A percentile compares a stretch with the other conserved stretches of the same genome.
These are phyloP conservation scores for Neurospora sp. DNA, from an alignment of 2,329 filamentous ascomycete genomes.

Conservation along the genomic window DNA sequence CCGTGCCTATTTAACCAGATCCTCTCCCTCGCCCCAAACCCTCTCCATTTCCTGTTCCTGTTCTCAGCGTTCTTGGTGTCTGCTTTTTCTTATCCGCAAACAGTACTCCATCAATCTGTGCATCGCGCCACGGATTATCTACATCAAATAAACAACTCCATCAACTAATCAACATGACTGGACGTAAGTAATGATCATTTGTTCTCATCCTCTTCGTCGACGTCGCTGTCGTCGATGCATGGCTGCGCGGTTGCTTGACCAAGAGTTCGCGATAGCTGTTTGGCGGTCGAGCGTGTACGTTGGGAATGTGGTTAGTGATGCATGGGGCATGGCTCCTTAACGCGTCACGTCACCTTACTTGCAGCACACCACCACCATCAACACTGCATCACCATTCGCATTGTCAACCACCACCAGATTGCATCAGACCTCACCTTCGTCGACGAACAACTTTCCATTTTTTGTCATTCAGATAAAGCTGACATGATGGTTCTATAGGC, in stretches of 20 bases:
- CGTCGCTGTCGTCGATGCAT: conserved; percentile 13
- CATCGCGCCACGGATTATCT: conserved; percentile 9
- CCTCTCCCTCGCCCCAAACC: conserved; percentile 5
- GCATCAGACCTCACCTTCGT: neutral
- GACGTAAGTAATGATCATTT: conserved; percentile 47
- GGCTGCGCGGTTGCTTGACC: conserved; percentile 5
- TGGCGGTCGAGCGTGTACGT: conserved; percentile 10
- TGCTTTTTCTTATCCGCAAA: conserved; percentile 8
- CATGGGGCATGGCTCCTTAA: conserved; percentile 12
- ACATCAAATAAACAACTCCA: conserved; percentile 25
- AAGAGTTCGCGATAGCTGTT: conserved; percentile 8
- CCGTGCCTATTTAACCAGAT: conserved; percentile 11
- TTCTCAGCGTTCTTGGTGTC: conserved; percentile 10
- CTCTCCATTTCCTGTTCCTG: conserved; percentile 3
- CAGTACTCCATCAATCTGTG: conserved; percentile 11
- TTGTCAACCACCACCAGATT: neutral
- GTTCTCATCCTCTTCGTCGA: conserved; percentile 13
- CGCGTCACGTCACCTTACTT: conserved; percentile 19
- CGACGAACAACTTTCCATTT: conserved; percentile 3
- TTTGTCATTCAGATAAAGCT: conserved; percentile 24
- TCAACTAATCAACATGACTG: conserved; percentile 52
- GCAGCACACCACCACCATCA: conserved; percentile 1
- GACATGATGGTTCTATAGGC: conserved; percentile 41
- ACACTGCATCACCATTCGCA: neutral
- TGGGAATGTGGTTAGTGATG: conserved; percentile 16